Percentiles rank a stretch among this genome's conserved stretches.
These are phyloP conservation scores for Aureobasidium sp. DNA, from an alignment of 2,329 filamentous ascomycete species.

Conservation along the genomic window DNA sequence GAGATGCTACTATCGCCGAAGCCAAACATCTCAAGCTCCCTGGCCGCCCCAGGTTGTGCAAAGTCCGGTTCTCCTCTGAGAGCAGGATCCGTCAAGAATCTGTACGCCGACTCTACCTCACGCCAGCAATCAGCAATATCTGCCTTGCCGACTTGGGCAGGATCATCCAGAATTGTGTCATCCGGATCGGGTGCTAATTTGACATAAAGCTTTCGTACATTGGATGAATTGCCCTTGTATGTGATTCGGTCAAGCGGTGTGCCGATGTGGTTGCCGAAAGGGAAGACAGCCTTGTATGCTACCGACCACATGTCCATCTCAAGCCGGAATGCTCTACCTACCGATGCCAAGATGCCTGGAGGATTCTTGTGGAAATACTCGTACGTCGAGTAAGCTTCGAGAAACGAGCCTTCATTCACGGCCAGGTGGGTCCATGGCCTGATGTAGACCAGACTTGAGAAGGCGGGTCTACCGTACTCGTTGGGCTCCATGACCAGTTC, in stretches of 20 bases:
- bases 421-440: constrained; percentile 58
- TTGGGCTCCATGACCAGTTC: background rate
- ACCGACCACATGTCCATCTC: constrained; percentile 16
- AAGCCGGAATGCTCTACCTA: constrained; percentile 42
- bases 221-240: background rate
- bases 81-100: constrained; percentile 1
- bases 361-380: constrained; percentile 62
- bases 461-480: constrained; percentile 1
- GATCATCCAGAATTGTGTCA: constrained; percentile 33
- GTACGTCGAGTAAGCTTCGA: constrained; percentile 63
- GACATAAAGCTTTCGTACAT: constrained; percentile 26
- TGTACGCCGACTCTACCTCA: constrained; percentile 23
- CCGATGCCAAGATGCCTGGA: constrained; percentile 45
- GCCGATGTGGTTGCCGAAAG: constrained; percentile 54
- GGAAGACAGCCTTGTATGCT: constrained; percentile 60
- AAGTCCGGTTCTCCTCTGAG: background rate
- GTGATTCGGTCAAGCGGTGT: constrained; percentile 19
- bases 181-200: constrained; percentile 37
- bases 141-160: constrained; percentile 34
- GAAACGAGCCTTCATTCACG: constrained; percentile 69
- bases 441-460: constrained; percentile 45
- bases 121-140: constrained; percentile 36
- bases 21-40: constrained; percentile 3
- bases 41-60: background rate
- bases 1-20: background rate